Percentiles rank a stretch among this genome's conserved stretches.
These are phyloP conservation scores for Stephania cephalantha DNA, from an alignment of 164 flowering plant species.

Conservation along the genomic window DNA sequence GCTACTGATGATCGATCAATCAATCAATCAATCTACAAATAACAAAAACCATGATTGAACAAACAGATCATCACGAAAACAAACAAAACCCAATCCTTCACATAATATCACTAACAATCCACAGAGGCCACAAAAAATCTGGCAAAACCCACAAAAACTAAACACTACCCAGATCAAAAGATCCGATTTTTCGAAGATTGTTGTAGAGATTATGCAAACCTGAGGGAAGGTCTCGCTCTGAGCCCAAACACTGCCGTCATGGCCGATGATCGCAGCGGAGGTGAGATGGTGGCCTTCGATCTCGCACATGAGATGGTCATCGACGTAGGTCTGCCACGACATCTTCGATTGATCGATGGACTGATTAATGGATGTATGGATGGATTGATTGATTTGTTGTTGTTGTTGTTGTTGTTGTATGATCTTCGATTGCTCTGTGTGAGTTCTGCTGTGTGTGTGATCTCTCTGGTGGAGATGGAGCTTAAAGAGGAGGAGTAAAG, in stretches of 20 bases:
- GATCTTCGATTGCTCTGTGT: not conserved
- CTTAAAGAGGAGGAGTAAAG: not conserved
- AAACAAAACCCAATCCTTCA: not conserved
- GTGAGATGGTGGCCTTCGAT: conserved; percentile 16
- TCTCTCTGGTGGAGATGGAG: not conserved
- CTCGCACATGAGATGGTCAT: conserved; percentile 19
- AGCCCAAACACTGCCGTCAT: conserved; percentile 20
- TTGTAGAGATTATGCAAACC: not conserved
- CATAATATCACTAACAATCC: not conserved
- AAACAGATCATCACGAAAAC: not conserved
- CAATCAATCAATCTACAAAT: not conserved
- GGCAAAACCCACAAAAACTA: not conserved
- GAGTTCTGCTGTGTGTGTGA: not conserved
- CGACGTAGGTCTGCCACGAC: conserved; percentile 21
- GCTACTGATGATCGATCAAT: not conserved
- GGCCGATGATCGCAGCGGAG: conserved; percentile 15
- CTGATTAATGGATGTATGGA: too few relatives aligned
- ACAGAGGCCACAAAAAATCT: not conserved
- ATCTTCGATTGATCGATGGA: conserved; percentile 4
- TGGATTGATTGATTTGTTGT: too few relatives aligned
- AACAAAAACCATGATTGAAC: not conserved
- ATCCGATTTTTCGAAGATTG: not conserved
- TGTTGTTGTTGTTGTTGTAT: not conserved
- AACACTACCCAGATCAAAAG: not conserved
- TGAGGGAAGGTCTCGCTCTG: conserved; percentile 11